Evolutionary conservation across 2,329 filamentous ascomycete genomes (phyloP), one percentile per base, ranked within the genome.

Genomic region (Ascochyta rabiei): DNA sequence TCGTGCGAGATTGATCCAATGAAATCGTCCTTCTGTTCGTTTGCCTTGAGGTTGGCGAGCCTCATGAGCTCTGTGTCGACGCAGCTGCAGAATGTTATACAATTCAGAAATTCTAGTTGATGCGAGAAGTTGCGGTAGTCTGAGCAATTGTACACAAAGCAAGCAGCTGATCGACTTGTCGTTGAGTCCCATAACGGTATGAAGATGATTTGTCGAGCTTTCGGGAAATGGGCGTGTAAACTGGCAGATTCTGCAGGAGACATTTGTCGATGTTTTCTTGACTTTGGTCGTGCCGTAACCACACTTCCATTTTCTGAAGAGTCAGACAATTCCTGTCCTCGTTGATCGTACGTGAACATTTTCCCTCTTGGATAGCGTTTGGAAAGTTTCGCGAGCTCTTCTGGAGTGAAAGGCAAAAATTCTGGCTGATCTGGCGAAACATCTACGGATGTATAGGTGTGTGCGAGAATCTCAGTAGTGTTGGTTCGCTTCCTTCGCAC

Each of bases 1-100:
- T 83, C 81, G 57, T 83, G 81, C 19, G 75, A 79, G 35, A 83
- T 79, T 0, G 76, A 78, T 0, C 77, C 77, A 21, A 84, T 76
- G 48, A 84, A 80, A 40, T 82, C 79, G 1, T 75, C 76, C 56
- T 83, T 83, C 8, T 79, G 77, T 42, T 76, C 52, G 16, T 24
- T 45, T 13, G 34, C 40, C 42, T 47, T 52, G 13, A 75, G 62
- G 1, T 73, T 75, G 19, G 77, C 73, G 7, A 79, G 59, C 12
- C 76, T 66, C 28, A 73, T 67, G 1, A 79, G 62, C 49, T 80
- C 77, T 2, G 75, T 75, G 63, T 78, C 74, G 13, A 80, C 68
- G 28, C 50, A 54, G 19, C 48, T 59, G 18, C 19, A 42, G 28
- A 59, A 56, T 8, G 56, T 51, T 16, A 50, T 47, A 8, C 52